Percentiles rank a stretch among this genome's conserved stretches.
Conservation (phyloP, 2,329 filamentous ascomycete genomes). For the Hirsutella thompsonii region DNA sequence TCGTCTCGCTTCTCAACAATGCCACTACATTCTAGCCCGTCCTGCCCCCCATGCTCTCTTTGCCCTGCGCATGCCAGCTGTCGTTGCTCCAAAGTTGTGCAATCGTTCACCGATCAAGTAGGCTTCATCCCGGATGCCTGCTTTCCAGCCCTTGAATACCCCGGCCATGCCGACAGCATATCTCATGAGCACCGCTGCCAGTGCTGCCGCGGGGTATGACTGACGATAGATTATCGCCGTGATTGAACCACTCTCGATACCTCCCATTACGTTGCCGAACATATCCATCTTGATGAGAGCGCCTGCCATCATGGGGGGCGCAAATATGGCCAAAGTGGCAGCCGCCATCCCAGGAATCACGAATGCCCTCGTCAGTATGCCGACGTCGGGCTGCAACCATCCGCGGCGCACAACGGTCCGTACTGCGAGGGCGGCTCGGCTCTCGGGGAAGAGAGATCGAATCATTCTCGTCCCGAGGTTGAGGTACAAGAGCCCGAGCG, state of each 20-base stretch:
- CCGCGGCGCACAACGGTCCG: conserved; percentile 61
- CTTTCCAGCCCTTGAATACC: conserved; percentile 63
- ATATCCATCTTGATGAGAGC: conserved; percentile 13
- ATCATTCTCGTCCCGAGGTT: conserved; percentile 64
- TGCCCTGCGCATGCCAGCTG: conserved; percentile 21
- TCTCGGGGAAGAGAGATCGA: conserved; percentile 52
- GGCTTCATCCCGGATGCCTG: conserved; percentile 80
- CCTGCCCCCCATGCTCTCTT: conserved; percentile 24
- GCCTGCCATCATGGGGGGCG: conserved; percentile 48
- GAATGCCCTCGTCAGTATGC: conserved; percentile 72
- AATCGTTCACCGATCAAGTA: conserved; percentile 90
- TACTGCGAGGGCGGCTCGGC: conserved; percentile 62
- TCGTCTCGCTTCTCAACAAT: not conserved
- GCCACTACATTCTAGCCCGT: conserved; percentile 1
- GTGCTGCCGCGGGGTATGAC: conserved; percentile 57
- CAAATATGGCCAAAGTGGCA: conserved; percentile 47
- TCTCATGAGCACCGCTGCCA: conserved; percentile 30
- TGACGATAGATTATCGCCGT: conserved; percentile 33
- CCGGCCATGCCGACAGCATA: conserved; percentile 37
- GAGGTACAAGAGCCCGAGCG: conserved; percentile 78
- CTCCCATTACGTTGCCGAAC: conserved; percentile 3
- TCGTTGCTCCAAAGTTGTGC: conserved; percentile 69
- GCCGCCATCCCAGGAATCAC: conserved; percentile 60
- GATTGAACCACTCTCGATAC: conserved; percentile 10
- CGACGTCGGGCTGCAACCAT: conserved; percentile 66